Evolutionary conservation across 108 stramenopile genomes (phyloP), one percentile per base, ranked within the genome.

Genomic region (Conticribra guillardii): DNA sequence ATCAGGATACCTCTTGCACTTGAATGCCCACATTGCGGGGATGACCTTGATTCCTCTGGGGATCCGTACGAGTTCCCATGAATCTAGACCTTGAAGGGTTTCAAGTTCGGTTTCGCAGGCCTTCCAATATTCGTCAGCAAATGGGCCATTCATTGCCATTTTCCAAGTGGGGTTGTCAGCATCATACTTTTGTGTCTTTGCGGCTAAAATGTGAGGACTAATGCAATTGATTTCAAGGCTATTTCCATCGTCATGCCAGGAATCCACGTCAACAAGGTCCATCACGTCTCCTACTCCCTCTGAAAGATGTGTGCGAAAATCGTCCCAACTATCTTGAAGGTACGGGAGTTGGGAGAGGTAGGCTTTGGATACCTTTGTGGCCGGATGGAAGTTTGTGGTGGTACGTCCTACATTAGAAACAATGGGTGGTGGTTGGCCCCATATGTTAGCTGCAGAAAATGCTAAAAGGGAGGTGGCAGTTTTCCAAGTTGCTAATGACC

Each of bases 111-210:
- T 52, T n/a, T 72, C 52, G 4, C 44, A 31, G 19, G 81, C 81
- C 30, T 82, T 53, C 68, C 64, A 69, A 59, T 32, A 71, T 14
- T 70, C 66, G 3, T 59, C 71, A 2, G 32, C 33, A 19, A 71
- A 23, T 0, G 83, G 83, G 0, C 83, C 79, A 45, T 60, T 71
- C 74, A 80, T 80, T 0, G 82, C 83, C 69, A 80, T 62, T 0
- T 78, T 8, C 54, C 67, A 81, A 17, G 26, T 55, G 0, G 84
- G 80, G 21, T 75, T 77, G 2, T 83, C 73, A 0, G 64, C 67
- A 1, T 47, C 24, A 19, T 34, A 61, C 3, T 32, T 58, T 15
- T 29, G 19, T 7, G 32, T 0, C 33, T 58, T 58, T 2, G 57
- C 57, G 11, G 37, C 37, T 9, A 41, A 41, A 5, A 41, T 5